Conservation (phyloP, 2,329 filamentous ascomycete species). For the Ophiostoma sp. region DNA sequence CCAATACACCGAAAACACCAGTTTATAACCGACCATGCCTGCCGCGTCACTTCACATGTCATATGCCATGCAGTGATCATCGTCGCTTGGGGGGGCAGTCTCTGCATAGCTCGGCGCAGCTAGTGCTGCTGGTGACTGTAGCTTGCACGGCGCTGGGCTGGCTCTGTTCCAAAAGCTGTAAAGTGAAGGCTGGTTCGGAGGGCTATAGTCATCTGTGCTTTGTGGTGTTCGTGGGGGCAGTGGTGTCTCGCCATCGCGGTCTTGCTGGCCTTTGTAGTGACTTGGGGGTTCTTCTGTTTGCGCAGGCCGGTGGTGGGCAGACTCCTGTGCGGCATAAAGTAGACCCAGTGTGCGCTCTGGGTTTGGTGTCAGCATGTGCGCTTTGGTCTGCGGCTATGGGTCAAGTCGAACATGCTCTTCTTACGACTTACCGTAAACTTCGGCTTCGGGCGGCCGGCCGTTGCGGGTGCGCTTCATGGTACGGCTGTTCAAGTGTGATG, state of each 20-base stretch:
- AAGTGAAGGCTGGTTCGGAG: constrained; percentile 45
- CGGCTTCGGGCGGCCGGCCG: constrained; percentile 50
- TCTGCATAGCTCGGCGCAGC: not conserved
- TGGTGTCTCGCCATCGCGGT: not conserved
- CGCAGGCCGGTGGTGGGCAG: constrained; percentile 20
- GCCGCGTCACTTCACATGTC: not conserved
- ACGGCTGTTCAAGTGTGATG: constrained; percentile 40
- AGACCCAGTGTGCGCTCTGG: constrained; percentile 53
- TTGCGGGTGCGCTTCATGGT: constrained; percentile 58
- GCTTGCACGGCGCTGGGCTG: constrained; percentile 23
- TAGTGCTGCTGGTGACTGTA: no score
- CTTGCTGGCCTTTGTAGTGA: constrained; percentile 14
- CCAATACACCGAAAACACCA: not conserved
- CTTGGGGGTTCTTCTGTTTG: constrained; percentile 18
- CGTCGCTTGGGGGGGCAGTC: not conserved
- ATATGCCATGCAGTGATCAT: not conserved
- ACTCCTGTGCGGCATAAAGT: constrained; percentile 45
- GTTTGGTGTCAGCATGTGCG: not conserved
- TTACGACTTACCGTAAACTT: constrained; percentile 48
- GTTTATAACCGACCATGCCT: not conserved
- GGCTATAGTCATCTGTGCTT: constrained; percentile 15
- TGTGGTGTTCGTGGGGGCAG: not conserved
- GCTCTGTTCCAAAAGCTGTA: constrained; percentile 58
- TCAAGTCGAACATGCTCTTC: not conserved
- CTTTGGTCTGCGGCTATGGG: not conserved